A percentile compares a stretch with the other conserved stretches of the same genome.
These are phyloP conservation scores for Pouteria glomerata DNA, from an alignment of 148 eudicot genomes.

Conservation along the genomic window DNA sequence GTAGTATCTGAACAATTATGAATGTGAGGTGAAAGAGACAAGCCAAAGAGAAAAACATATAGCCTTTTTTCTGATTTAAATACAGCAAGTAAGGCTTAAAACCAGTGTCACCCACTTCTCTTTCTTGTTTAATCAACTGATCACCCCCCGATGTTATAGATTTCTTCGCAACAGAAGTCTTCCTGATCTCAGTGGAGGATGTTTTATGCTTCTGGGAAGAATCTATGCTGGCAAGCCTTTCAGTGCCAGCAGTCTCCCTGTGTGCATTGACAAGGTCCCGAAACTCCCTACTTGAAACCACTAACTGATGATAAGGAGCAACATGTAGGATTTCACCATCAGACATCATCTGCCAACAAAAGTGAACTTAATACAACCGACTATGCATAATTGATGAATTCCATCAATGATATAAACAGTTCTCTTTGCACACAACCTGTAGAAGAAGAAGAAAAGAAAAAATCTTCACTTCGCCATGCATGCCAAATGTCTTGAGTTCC, in stretches of 20 bases:
- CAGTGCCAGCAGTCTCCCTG: slow-evolving; percentile 80
- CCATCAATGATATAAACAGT: not conserved
- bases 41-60: slow-evolving; percentile 36
- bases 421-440: too few species aligned
- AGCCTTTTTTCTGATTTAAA: slow-evolving; percentile 58
- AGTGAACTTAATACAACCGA: not conserved
- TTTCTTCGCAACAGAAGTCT: slow-evolving; percentile 20
- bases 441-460: too few species aligned
- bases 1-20: slow-evolving; percentile 44
- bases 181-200: slow-evolving; percentile 38
- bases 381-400: not conserved
- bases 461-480: not conserved
- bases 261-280: slow-evolving; percentile 75
- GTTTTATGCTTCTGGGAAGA: slow-evolving; percentile 19
- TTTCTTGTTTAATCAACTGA: slow-evolving; percentile 75
- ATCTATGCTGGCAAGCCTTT: slow-evolving; percentile 34
- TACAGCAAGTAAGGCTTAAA: slow-evolving; percentile 61
- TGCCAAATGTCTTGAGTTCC: not conserved
- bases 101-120: slow-evolving; percentile 70
- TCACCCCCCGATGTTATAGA: slow-evolving; percentile 27
- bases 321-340: slow-evolving; percentile 64
- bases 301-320: slow-evolving; percentile 51
- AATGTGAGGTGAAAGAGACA: slow-evolving; percentile 39
- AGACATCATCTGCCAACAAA: slow-evolving; percentile 59
- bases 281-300: slow-evolving; percentile 64